Conservation (phyloP, 805 yeast genomes). For the Deakozyma indianensis region DNA sequence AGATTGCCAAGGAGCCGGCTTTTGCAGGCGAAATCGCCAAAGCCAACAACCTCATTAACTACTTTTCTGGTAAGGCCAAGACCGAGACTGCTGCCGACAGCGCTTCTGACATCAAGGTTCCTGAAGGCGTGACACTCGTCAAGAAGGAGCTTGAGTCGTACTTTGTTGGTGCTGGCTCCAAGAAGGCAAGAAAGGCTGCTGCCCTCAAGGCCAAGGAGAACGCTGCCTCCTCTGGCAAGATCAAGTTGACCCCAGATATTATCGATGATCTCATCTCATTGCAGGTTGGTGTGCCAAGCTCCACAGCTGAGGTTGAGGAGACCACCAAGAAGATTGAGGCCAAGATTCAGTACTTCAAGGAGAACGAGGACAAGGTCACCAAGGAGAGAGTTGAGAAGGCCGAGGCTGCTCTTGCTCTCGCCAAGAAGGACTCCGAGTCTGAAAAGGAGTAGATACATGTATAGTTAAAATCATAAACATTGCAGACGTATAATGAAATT, state of each 20-base stretch:
- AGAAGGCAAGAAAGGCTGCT: conserved; percentile 33
- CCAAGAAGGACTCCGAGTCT: conserved; percentile 37
- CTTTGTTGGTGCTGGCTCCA: conserved; percentile 33
- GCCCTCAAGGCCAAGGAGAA: conserved; percentile 29
- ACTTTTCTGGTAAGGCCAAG: conserved; percentile 69
- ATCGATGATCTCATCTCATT: conserved; percentile 65
- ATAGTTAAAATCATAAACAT: no score
- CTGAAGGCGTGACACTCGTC: conserved; percentile 49
- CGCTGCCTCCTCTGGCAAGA: conserved; percentile 24
- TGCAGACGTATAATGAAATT: background rate
- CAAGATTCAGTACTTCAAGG: conserved; percentile 53
- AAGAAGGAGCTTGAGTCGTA: conserved; percentile 48
- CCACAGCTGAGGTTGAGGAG: conserved; percentile 51
- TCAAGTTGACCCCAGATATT: conserved; percentile 67
- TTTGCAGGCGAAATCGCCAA: conserved; percentile 63
- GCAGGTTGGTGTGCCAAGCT: conserved; percentile 64
- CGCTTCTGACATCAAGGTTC: conserved; percentile 28
- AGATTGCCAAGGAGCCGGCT: conserved; percentile 65
- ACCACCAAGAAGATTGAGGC: conserved; percentile 55
- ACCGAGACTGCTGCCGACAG: conserved; percentile 25
- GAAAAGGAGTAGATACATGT: background rate
- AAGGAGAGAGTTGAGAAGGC: conserved; percentile 61
- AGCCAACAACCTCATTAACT: conserved; percentile 55
- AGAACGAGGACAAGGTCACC: conserved; percentile 70
- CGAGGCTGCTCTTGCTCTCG: conserved; percentile 57